Percentiles rank a stretch among this genome's conserved stretches.
Conservation (phyloP, 73 alveolate species). For the Paramecium pentaurelia region DNA sequence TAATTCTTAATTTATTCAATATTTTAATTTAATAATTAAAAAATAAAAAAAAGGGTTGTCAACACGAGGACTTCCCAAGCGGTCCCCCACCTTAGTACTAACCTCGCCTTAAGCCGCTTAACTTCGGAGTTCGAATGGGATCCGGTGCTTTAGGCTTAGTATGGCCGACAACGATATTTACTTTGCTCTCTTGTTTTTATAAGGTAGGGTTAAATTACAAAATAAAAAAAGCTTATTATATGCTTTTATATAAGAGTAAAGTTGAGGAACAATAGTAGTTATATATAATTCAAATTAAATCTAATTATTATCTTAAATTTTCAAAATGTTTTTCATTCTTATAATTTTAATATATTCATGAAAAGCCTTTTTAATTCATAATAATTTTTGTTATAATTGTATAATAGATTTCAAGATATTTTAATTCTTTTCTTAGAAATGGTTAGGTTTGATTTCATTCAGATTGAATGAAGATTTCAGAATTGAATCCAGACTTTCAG, state of each 20-base stretch:
- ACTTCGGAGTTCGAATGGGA: constrained; percentile 99
- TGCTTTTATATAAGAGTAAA: no score
- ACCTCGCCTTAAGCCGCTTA: constrained; percentile 99
- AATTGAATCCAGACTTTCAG: not conserved
- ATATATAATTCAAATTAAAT: not conserved
- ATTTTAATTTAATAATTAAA: not conserved
- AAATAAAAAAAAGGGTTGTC: constrained; percentile 73
- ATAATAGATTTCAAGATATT: not conserved
- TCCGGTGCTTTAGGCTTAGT: constrained; percentile 99
- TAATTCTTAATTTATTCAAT: not conserved
- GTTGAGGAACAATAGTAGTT: not conserved
- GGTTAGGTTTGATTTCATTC: not conserved
- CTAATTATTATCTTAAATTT: not conserved
- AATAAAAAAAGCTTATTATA: not conserved
- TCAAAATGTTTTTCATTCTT: not conserved
- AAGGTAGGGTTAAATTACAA: not conserved
- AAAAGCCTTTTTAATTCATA: not conserved
- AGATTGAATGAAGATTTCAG: not conserved
- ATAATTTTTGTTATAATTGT: not conserved
- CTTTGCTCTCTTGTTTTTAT: not conserved
- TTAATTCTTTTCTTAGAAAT: not conserved
- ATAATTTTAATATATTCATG: not conserved
- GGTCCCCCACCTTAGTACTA: constrained; percentile 93
- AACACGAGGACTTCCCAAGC: constrained; percentile 80
- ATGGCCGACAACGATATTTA: constrained; percentile 93